Evolutionary conservation across 2,329 filamentous ascomycete species (phyloP).

Genomic region (Colletotrichum spinosum): DNA sequence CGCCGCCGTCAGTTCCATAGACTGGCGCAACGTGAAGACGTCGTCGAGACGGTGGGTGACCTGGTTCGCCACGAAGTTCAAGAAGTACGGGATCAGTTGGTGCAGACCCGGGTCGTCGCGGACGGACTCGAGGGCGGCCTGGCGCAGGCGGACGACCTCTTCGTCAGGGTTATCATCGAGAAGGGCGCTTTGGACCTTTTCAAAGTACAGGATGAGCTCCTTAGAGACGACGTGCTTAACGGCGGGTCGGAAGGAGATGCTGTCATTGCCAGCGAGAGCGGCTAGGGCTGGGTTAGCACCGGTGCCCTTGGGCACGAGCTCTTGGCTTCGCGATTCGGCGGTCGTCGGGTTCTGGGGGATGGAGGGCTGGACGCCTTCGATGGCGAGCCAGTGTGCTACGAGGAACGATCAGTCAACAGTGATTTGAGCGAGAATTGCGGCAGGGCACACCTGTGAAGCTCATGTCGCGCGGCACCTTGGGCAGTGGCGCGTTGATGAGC

Average conservation of each 20-base stretch:
- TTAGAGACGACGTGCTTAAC: constrained; percentile 98
- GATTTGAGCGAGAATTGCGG: neutral
- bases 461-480: constrained; percentile 93
- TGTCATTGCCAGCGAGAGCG: constrained; percentile 85
- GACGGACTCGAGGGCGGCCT: constrained; percentile 87
- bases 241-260: constrained; percentile 84
- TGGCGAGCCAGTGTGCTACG: constrained; percentile 93
- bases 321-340: constrained; percentile 83
- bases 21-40: constrained; percentile 87
- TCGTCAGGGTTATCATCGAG: constrained; percentile 90
- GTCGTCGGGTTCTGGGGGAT: constrained; percentile 96
- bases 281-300: constrained; percentile 88
- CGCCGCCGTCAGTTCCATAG: constrained; percentile 90
- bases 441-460: constrained; percentile 81
- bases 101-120: constrained; percentile 92
- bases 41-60: constrained; percentile 95
- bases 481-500: constrained; percentile 94
- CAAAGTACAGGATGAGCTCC: constrained; percentile 96
- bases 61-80: constrained; percentile 95
- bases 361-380: constrained; percentile 96
- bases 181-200: constrained; percentile 90
- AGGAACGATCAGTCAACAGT: constrained; percentile 32
- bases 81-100: constrained; percentile 95
- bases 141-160: constrained; percentile 76
- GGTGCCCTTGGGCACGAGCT: constrained; percentile 89